These are phyloP conservation scores for Amaranthus palmeri DNA, from an alignment of 148 eudicot genomes.

Conservation along the genomic window DNA sequence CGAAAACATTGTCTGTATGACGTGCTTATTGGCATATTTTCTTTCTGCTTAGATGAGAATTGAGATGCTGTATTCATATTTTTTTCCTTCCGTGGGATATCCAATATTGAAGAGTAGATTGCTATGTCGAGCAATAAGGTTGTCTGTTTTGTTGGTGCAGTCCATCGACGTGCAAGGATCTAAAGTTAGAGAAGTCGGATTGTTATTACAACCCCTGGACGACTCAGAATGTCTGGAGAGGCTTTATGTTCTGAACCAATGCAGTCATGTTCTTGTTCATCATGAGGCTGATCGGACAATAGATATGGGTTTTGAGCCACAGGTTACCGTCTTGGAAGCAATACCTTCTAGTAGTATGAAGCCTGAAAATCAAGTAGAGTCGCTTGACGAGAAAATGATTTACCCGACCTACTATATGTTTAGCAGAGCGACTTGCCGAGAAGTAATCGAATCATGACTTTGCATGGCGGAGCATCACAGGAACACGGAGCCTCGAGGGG, in stretches of 20 bases:
- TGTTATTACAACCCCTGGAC: slow-evolving; percentile 75
- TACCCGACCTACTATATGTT: slow-evolving; percentile 77
- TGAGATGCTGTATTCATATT: too few species aligned
- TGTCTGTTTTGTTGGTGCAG: slow-evolving; percentile 74
- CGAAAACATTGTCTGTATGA: background rate
- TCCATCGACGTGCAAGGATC: slow-evolving; percentile 79
- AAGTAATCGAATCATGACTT: slow-evolving; percentile 68
- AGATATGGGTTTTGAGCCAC: slow-evolving; percentile 80
- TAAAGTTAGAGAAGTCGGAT: slow-evolving; percentile 69
- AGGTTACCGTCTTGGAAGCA: slow-evolving; percentile 72
- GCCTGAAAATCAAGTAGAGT: slow-evolving; percentile 73
- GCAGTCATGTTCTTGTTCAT: slow-evolving; percentile 70
- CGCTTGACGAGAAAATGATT: slow-evolving; percentile 62
- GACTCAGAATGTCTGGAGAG: slow-evolving; percentile 65
- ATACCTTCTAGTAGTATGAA: slow-evolving; percentile 78
- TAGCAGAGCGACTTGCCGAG: slow-evolving; percentile 65
- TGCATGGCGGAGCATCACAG: slow-evolving; percentile 58
- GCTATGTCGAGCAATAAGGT: slow-evolving; percentile 66
- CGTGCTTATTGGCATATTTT: background rate
- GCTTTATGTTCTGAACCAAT: slow-evolving; percentile 59
- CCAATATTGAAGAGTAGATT: slow-evolving; percentile 59
- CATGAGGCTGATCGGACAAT: slow-evolving; percentile 73
- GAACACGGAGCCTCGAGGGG: slow-evolving; percentile 53
- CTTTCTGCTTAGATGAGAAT: background rate
- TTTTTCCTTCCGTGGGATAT: too few species aligned